Conservation (phyloP, 768 basidiomycete species). For the Suillus paluster region DNA sequence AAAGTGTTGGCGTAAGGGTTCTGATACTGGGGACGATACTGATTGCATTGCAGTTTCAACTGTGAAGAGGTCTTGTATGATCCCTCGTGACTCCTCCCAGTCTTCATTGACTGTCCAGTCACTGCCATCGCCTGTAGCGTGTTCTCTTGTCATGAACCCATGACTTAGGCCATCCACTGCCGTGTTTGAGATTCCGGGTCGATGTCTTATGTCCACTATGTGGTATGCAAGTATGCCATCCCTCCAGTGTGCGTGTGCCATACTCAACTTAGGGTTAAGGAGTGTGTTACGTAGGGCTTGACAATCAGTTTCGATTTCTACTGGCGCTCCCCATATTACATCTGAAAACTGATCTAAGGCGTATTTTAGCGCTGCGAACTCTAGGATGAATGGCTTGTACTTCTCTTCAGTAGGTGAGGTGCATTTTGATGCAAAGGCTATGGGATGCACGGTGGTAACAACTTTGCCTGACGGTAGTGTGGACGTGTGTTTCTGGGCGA, state of each 20-base stretch:
- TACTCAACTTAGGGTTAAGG: slow-evolving; percentile 27
- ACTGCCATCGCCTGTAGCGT: too few relatives aligned
- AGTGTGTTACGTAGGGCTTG: slow-evolving; percentile 12
- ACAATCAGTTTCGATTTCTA: slow-evolving; percentile 22
- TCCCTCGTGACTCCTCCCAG: too few relatives aligned
- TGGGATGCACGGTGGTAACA: slow-evolving; percentile 15
- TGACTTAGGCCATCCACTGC: too few relatives aligned
- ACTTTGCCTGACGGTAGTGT: slow-evolving; percentile 20
- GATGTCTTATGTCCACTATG: slow-evolving; percentile 23
- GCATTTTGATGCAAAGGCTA: slow-evolving; percentile 36
- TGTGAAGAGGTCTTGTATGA: too few relatives aligned
- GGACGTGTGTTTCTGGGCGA: slow-evolving; percentile 21
- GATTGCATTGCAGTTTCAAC: too few relatives aligned
- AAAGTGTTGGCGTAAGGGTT: too few relatives aligned
- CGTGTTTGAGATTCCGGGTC: slow-evolving; percentile 11
- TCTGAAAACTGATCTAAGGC: slow-evolving; percentile 32
- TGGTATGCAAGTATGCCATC: slow-evolving; percentile 31
- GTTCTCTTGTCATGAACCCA: too few relatives aligned
- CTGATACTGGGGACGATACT: too few relatives aligned
- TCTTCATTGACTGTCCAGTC: too few relatives aligned
- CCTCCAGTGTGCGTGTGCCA: slow-evolving; percentile 30
- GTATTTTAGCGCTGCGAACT: slow-evolving; percentile 42
- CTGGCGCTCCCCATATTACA: slow-evolving; percentile 24
- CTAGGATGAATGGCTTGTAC: slow-evolving; percentile 38
- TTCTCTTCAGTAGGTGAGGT: slow-evolving; percentile 36